These are phyloP conservation scores for Passiflora organensis DNA, from an alignment of 345 rosid genomes.

Conservation along the genomic window DNA sequence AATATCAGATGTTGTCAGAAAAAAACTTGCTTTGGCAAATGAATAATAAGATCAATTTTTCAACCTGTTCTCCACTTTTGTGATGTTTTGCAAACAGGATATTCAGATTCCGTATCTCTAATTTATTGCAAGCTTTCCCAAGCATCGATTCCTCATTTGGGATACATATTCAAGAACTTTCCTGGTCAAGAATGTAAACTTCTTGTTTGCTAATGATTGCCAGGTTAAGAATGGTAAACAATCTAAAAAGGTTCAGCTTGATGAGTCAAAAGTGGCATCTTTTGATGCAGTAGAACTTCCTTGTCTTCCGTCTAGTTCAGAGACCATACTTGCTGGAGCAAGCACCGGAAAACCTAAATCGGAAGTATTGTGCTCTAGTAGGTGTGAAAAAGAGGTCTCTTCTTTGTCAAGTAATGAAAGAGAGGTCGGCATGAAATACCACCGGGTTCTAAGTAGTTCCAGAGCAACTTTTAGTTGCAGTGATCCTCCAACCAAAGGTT, in stretches of 20 bases:
- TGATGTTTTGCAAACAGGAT: not conserved
- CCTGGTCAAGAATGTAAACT: not conserved
- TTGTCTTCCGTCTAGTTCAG: slow-evolving; percentile 21
- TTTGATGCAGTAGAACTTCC: slow-evolving; percentile 20
- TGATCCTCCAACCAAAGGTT: slow-evolving; percentile 33
- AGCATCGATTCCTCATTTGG: not conserved
- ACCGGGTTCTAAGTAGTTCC: slow-evolving; percentile 17
- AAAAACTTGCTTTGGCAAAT: not conserved
- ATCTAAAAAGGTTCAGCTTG: slow-evolving; percentile 33
- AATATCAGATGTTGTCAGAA: not conserved
- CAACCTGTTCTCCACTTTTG: not conserved
- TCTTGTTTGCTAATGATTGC: slow-evolving; percentile 4
- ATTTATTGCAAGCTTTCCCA: slow-evolving; percentile 5
- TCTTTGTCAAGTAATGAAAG: slow-evolving; percentile 6
- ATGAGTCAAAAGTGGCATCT: slow-evolving; percentile 39
- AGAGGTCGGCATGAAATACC: slow-evolving; percentile 11
- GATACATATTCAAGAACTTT: not conserved
- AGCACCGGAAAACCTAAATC: slow-evolving; percentile 10
- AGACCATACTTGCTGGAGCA: slow-evolving; percentile 13
- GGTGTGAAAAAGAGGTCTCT: slow-evolving; percentile 21
- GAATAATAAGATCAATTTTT: not conserved
- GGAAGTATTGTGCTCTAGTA: slow-evolving; percentile 7
- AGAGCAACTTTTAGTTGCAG: slow-evolving; percentile 14
- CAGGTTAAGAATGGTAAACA: slow-evolving; percentile 52
- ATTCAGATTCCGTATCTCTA: not conserved